phyloP scores from a whole-genome alignment of 495 filamentous ascomycete genomes.

The Neurospora discreta region DNA sequence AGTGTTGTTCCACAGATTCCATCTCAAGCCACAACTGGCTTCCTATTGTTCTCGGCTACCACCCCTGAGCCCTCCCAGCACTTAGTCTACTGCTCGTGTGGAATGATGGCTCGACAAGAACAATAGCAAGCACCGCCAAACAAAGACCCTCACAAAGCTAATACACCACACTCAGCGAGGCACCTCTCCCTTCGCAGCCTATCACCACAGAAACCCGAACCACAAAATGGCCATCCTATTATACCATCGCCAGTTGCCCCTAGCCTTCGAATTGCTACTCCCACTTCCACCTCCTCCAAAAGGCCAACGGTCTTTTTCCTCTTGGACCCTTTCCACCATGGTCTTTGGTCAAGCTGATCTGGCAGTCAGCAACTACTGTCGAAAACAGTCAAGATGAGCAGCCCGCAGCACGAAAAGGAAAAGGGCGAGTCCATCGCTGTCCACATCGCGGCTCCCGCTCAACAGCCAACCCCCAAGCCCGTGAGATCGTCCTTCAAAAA shows the following conservation, averaged over 20 bases:
- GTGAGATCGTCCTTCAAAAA: slow-evolving; percentile 20
- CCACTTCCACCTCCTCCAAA: not conserved
- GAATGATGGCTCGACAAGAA: not conserved
- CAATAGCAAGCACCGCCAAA: not conserved
- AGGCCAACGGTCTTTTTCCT: not conserved
- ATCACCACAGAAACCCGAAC: not conserved
- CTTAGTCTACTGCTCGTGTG: not conserved
- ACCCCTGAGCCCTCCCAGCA: not conserved
- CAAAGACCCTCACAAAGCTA: not conserved
- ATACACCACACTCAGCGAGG: too few relatives aligned
- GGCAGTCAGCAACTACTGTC: not conserved
- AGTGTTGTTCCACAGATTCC: not conserved
- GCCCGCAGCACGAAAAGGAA: not conserved
- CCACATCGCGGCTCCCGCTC: not conserved
- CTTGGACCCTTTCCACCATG: not conserved
- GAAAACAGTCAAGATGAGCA: not conserved
- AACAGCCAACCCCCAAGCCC: not conserved
- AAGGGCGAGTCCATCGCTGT: not conserved
- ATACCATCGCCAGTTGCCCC: not conserved
- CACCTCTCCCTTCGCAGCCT: not conserved
- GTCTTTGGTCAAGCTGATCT: not conserved
- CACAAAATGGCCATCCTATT: not conserved
- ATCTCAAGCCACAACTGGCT: not conserved
- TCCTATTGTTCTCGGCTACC: not conserved
- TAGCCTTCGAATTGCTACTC: not conserved